These are phyloP conservation scores for Lecanoromycetidae sp. DNA, from an alignment of 2,329 filamentous ascomycete genomes.

Conservation along the genomic window DNA sequence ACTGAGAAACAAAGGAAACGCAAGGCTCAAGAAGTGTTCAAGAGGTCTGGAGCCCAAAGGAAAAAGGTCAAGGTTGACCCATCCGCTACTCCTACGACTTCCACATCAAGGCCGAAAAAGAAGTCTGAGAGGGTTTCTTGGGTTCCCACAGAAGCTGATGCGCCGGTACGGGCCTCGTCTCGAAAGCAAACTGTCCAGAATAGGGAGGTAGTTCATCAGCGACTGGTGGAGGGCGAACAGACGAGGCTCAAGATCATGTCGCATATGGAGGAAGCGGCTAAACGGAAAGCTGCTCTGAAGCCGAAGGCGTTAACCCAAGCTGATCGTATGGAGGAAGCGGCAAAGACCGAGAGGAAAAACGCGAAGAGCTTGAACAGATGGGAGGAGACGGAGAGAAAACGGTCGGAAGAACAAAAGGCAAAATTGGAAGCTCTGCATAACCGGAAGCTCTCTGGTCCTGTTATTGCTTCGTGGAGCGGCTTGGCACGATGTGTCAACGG, in stretches of 20 bases:
- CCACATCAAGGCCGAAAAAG: constrained; percentile 45
- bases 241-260: constrained; percentile 37
- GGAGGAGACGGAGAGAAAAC: constrained; percentile 83
- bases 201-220: constrained; percentile 44
- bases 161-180: constrained; percentile 49
- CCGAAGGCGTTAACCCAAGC: constrained; percentile 77
- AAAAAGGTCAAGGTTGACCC: constrained; percentile 65
- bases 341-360: constrained; percentile 71
- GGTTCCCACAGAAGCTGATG: constrained; percentile 52
- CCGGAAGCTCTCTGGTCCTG: constrained; percentile 73
- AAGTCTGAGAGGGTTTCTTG: constrained; percentile 60
- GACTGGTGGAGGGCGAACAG: constrained; percentile 38
- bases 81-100: constrained; percentile 24
- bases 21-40: constrained; percentile 64
- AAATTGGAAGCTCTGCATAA: constrained; percentile 81
- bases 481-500: constrained; percentile 68
- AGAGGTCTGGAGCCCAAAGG: constrained; percentile 42
- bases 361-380: constrained; percentile 82
- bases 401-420: constrained; percentile 69
- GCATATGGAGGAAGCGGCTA: constrained; percentile 50
- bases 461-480: constrained; percentile 91
- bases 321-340: constrained; percentile 71
- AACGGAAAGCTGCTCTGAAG: constrained; percentile 57
- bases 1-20: constrained; percentile 60
- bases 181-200: constrained; percentile 53